phyloP scores from a whole-genome alignment of 2,329 filamentous ascomycete species.

The Sarocladiaceae sp. region DNA sequence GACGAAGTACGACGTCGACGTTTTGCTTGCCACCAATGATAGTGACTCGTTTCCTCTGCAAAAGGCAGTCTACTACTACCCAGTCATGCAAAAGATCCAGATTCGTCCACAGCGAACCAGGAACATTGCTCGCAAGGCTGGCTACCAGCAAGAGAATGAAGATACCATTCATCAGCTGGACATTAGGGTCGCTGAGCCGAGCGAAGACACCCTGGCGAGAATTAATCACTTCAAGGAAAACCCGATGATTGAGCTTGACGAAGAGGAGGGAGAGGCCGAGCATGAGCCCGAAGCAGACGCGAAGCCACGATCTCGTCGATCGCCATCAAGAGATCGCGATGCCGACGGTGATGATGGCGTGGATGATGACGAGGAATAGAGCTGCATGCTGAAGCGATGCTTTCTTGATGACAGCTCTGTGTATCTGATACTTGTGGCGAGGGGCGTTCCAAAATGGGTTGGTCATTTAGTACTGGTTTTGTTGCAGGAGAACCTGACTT shows the following conservation, averaged over 20 bases:
- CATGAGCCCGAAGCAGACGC: conserved; percentile 22
- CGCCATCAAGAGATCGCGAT: conserved; percentile 16
- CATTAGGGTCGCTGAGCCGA: conserved; percentile 50
- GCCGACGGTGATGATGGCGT: conserved; percentile 35
- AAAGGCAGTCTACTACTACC: conserved; percentile 64
- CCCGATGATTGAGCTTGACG: conserved; percentile 36
- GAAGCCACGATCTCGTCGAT: background rate
- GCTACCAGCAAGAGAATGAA: conserved; percentile 43
- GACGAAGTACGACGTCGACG: conserved; percentile 61
- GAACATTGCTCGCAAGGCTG: conserved; percentile 52
- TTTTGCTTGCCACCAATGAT: conserved; percentile 56
- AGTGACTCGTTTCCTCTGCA: conserved; percentile 45
- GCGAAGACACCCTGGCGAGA: conserved; percentile 46
- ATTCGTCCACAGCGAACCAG: conserved; percentile 61
- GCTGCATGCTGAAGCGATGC: background rate
- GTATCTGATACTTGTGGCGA: no score
- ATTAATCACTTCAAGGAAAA: conserved; percentile 49
- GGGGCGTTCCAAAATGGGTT: conserved; percentile 7
- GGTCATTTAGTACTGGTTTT: background rate
- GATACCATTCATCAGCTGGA: conserved; percentile 53
- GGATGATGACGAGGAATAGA: conserved; percentile 37
- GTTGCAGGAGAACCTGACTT: no score
- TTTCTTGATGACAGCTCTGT: no score
- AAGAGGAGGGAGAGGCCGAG: conserved; percentile 33
- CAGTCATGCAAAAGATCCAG: conserved; percentile 59